Base-by-base conservation (phyloP, 768 basidiomycete species). In the Russula abietina region DNA sequence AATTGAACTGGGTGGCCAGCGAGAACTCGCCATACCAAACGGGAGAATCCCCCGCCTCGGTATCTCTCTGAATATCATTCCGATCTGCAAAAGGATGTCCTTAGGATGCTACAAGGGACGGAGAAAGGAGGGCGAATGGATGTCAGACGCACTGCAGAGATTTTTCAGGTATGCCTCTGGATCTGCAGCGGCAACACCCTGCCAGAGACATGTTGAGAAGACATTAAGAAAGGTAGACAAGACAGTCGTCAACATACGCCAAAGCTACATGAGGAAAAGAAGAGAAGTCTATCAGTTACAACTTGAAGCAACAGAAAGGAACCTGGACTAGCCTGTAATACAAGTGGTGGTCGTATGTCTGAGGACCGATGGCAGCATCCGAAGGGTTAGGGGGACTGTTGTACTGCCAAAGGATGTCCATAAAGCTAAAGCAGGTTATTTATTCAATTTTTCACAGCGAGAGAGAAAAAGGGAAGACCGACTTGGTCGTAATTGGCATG, bases 371-470 rank as follows among this genome's bases (percentile, higher is more conserved):
- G 5, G 80, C 79, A 28, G 85, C 88, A 55, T 83, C 77, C 8
- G 85, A 83, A 16, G 90, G 90, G 69, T 92, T 92, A 7, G 87
- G 14, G 19, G 83, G 87, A 72, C 82, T 78, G 68, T 86, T 79
- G 70, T 77, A 72, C 69, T 92, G 90, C 90, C 90, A 92, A 62
- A 82, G 83, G 52, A 88, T 69, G 66, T 92, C 88, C 88, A 91
- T 91, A 71, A 90, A 90, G 67, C 89, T 91, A 66, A 6, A 30
- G 43, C 46, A 4, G 19, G 28, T 2, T 2, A n/a, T n/a, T 2
- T 14, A 11, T 22, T 45, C 6, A 45, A 33, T 7, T 19, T 7
- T 6, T 60, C 24, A 53, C 24, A 0, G 3, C n/a, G 8, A 36
- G 5, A 5, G 10, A 28, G 46, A 14, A 16, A 36, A 10, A 4